Evolutionary conservation across 208 protist genomes (phyloP), one percentile per base, ranked within the genome.

Genomic region (Leptomonas pyrrhocoris): DNA sequence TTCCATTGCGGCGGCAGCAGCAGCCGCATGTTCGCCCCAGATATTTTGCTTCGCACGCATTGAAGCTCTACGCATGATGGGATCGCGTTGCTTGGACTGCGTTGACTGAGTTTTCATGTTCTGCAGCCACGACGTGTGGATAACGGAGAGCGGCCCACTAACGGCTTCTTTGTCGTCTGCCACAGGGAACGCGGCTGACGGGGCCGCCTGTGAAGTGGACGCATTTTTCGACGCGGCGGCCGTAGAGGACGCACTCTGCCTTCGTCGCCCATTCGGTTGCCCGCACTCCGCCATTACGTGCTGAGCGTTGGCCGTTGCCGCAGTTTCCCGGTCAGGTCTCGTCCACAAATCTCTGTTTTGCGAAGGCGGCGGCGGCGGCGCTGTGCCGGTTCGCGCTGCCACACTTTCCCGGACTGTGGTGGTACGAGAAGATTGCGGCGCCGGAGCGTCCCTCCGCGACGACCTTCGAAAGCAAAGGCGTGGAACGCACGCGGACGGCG

Each of bases 121-220:
- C 25, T 27, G 43, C 25, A 71, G 63, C 63, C 71, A 70, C 4
- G 71, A 64, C 25, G 55, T 36, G 11, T 62, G 63, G 11, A 70
- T 54, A 6, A 71, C 48, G 3, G 71, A 77, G 23, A 70, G 31
- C 12, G 46, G 38, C 21, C 25, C 61, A 8, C 23, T 31, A 9
- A 19, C 34, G 0, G 25, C 19, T 11, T 30, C 12, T 45, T 2
- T 40, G 60, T 43, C 45, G 27, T 8, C 30, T 2, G 21, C 3
- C 31, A 21, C 21, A 49, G 8, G 34, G 34, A 38, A 2, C 2
- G 23, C 9, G 4, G 40, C 15, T 16, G 34, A 11, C 54, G 2
- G 6, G 1, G 34, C 13, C 2, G 34, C 34, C 16, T 59, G 15
- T 16, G 57, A 7, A 3, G 57, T 5, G 0, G 57, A 4, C 13